Evolutionary conservation across 176 grass and related monocot genomes (phyloP).

Genomic region (Urochloa ruziziensis): DNA sequence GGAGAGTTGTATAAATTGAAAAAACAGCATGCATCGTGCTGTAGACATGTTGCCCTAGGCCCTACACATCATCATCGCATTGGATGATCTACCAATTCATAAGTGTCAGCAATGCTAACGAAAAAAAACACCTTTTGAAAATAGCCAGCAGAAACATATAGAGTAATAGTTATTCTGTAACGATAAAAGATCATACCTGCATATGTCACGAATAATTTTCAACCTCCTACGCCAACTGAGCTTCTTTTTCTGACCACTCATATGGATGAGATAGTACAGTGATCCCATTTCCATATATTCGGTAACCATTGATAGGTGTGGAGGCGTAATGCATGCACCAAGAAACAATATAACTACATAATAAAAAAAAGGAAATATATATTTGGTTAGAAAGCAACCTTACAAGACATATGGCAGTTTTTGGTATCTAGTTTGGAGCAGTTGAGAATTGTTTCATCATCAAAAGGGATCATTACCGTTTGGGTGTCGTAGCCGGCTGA

Average conservation of each 20-base stretch:
- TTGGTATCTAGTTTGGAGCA: no score
- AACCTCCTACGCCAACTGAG: conserved; percentile 98
- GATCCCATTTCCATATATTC: conserved; percentile 99
- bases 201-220: conserved; percentile 98
- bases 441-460: not conserved
- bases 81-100: not conserved
- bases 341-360: conserved; percentile 97
- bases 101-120: not conserved
- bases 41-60: not conserved
- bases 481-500: conserved; percentile 95
- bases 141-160: conserved; percentile 6
- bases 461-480: conserved; percentile 62
- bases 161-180: conserved; percentile 5
- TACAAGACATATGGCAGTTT: not conserved
- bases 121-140: not conserved
- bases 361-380: conserved; percentile 10
- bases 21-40: not conserved
- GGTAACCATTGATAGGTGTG: conserved; percentile 96
- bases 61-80: not conserved
- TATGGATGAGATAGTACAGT: conserved; percentile 96
- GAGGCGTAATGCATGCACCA: conserved; percentile 98
- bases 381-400: no score
- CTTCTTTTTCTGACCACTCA: conserved; percentile 97
- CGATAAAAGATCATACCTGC: conserved; percentile 60
- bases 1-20: not conserved